Conservation (phyloP, 208 protist genomes). For the Naegleria lovaniensis region DNA sequence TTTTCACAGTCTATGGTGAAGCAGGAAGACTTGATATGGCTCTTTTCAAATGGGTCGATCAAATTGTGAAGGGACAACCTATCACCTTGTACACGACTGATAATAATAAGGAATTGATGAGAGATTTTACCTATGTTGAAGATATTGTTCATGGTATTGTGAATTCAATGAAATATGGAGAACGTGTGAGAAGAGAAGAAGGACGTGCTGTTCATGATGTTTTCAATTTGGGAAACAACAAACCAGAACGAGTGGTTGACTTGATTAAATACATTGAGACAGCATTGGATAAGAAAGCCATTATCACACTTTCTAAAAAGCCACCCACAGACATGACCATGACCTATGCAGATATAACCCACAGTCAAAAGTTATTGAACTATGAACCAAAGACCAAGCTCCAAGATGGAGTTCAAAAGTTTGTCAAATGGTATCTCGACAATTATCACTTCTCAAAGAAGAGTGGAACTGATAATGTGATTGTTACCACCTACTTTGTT, state of each 20-base stretch:
- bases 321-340: neutral
- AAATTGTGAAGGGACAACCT: neutral
- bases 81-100: neutral
- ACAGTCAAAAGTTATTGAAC: neutral
- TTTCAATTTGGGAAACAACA: neutral
- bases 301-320: neutral
- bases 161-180: neutral
- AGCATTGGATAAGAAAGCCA: neutral
- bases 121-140: conserved; percentile 28
- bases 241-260: neutral
- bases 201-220: neutral
- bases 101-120: neutral
- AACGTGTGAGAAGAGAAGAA: neutral
- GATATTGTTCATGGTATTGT: conserved; percentile 25
- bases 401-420: neutral
- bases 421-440: neutral
- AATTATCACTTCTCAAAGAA: neutral
- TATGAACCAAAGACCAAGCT: neutral
- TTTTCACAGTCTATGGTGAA: conserved; percentile 61
- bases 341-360: neutral
- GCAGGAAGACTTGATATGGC: conserved; percentile 54
- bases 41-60: neutral
- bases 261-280: neutral
- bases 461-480: neutral
- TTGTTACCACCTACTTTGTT: neutral